phyloP scores from a whole-genome alignment of 306 rosid genomes.

The Fragaria vesca region DNA sequence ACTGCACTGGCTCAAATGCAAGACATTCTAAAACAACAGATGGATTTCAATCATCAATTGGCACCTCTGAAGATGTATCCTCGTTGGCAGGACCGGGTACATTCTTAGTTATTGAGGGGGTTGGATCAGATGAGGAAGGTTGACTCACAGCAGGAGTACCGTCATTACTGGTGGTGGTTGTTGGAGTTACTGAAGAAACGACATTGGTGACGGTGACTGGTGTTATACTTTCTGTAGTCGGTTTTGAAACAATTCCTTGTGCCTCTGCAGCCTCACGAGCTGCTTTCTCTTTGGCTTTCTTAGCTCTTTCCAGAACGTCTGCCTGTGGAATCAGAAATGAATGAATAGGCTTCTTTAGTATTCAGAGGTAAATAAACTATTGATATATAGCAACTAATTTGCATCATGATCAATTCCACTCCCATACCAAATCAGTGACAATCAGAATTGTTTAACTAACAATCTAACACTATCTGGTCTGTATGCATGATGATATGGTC shows the following conservation, averaged over 20 bases:
- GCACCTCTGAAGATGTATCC: slow-evolving; percentile 15
- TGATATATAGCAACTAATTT: background rate
- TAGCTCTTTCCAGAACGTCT: slow-evolving; percentile 81
- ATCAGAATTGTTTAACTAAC: background rate
- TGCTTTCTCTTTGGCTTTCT: slow-evolving; percentile 80
- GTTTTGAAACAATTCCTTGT: slow-evolving; percentile 42
- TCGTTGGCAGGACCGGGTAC: background rate
- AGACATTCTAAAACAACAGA: background rate
- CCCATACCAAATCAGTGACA: background rate
- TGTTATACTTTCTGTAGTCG: slow-evolving; percentile 18
- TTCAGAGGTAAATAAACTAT: background rate
- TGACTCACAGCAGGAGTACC: slow-evolving; percentile 17
- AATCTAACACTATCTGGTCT: background rate
- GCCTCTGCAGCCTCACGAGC: slow-evolving; percentile 67
- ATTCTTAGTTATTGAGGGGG: slow-evolving; percentile 18
- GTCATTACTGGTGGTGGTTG: slow-evolving; percentile 23
- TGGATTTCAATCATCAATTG: slow-evolving; percentile 23
- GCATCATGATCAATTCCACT: background rate
- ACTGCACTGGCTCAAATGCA: slow-evolving; percentile 7
- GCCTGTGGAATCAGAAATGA: slow-evolving; percentile 45
- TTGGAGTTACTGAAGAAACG: slow-evolving; percentile 24
- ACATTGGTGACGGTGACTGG: slow-evolving; percentile 13
- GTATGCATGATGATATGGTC: background rate
- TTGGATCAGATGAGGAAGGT: slow-evolving; percentile 19
- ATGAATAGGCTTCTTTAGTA: background rate